phyloP scores from a whole-genome alignment of 2,329 filamentous ascomycete genomes.

The Metarhizium guizhouense region DNA sequence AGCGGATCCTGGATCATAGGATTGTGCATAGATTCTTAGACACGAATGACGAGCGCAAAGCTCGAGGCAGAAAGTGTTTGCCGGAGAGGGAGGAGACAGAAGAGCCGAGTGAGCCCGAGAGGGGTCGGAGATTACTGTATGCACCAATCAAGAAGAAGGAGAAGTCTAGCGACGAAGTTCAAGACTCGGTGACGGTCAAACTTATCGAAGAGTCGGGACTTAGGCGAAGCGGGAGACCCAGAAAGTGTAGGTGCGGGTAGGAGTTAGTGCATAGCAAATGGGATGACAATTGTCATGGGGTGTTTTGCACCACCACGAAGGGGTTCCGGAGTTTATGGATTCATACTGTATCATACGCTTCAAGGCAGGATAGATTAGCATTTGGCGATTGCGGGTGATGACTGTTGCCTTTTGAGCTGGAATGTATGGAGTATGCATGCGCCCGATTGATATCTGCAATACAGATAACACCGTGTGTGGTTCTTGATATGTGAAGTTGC shows the following conservation, averaged over 20 bases:
- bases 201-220: slow-evolving; percentile 5
- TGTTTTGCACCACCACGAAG: background rate
- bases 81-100: slow-evolving; percentile 15
- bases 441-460: too few relatives aligned
- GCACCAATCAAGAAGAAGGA: slow-evolving; percentile 10
- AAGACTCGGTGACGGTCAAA: background rate
- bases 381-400: background rate
- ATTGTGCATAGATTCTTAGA: slow-evolving; percentile 76
- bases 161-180: slow-evolving; percentile 1
- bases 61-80: slow-evolving; percentile 32
- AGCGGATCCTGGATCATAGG: slow-evolving; percentile 74
- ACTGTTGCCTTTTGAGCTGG: background rate
- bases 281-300: background rate
- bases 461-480: too few relatives aligned
- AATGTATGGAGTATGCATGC: background rate
- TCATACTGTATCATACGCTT: background rate
- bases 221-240: slow-evolving; percentile 26
- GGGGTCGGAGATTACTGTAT: slow-evolving; percentile 1
- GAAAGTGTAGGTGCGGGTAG: slow-evolving; percentile 20
- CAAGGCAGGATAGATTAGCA: too few relatives aligned
- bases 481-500: too few relatives aligned
- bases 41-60: slow-evolving; percentile 54
- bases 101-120: slow-evolving; percentile 17
- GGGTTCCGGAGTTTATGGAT: background rate
- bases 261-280: background rate